A percentile compares a stretch with the other conserved stretches of the same genome.
Evolutionary conservation across 768 basidiomycete species (phyloP).

Genomic region (Russula virescens): DNA sequence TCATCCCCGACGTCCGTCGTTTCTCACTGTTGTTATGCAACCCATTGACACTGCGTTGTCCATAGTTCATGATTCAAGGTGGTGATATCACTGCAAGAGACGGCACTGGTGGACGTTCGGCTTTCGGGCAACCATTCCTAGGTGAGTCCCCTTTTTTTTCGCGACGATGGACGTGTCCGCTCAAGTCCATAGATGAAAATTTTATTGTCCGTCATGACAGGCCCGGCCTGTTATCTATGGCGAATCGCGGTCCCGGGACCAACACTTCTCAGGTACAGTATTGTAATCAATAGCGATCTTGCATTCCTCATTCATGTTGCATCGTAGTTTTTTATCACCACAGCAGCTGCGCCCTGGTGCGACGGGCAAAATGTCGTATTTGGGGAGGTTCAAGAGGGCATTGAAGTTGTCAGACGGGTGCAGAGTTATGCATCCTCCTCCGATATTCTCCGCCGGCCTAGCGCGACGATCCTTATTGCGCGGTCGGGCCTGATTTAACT

Average conservation of each 20-base stretch:
- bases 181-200: constrained; percentile 51
- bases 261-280: constrained; percentile 70
- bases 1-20: constrained; percentile 55
- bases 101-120: constrained; percentile 79
- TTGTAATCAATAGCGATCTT: background rate
- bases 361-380: constrained; percentile 68
- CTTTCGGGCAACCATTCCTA: constrained; percentile 75
- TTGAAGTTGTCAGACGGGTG: constrained; percentile 58
- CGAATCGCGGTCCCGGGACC: constrained; percentile 78
- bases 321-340: constrained; percentile 70
- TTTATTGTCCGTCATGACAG: constrained; percentile 58
- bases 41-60: background rate
- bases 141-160: constrained; percentile 38
- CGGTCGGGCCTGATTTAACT: constrained; percentile 20
- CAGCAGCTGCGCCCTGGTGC: constrained; percentile 63
- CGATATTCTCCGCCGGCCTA: constrained; percentile 23
- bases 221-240: constrained; percentile 74
- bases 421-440: constrained; percentile 34
- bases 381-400: constrained; percentile 59
- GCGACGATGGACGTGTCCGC: background rate
- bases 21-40: background rate
- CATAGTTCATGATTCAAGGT: constrained; percentile 77
- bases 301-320: background rate
- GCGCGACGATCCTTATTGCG: constrained; percentile 20
- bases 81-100: constrained; percentile 76